These are phyloP conservation scores for Diospyros kaki DNA, from an alignment of 148 eudicot genomes.

Conservation along the genomic window DNA sequence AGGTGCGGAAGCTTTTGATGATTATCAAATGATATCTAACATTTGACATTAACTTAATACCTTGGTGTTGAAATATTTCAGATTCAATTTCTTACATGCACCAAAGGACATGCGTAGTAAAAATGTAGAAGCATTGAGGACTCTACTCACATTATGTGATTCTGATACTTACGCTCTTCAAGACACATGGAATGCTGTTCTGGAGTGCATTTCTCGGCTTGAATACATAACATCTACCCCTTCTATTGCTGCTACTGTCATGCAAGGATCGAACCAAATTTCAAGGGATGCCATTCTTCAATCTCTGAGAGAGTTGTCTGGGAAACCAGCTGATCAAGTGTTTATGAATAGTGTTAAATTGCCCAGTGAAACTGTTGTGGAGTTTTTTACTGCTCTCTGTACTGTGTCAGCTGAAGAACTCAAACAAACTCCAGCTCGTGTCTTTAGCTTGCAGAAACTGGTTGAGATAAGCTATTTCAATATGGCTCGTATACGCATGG, in stretches of 20 bases:
- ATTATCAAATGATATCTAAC: background rate
- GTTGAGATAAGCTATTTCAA: conserved; percentile 98
- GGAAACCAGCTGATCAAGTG: conserved; percentile 91
- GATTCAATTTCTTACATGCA: conserved; percentile 92
- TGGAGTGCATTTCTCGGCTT: conserved; percentile 93
- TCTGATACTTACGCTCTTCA: conserved; percentile 82
- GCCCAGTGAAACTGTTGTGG: conserved; percentile 95
- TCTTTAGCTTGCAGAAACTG: conserved; percentile 95
- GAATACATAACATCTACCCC: conserved; percentile 79
- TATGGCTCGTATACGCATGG: conserved; percentile 99
- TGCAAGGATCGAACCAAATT: conserved; percentile 95
- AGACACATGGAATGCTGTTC: conserved; percentile 93
- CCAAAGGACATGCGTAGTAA: conserved; percentile 97
- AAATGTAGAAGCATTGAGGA: conserved; percentile 95
- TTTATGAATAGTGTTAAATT: conserved; percentile 83
- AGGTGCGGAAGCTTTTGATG: background rate
- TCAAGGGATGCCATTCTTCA: conserved; percentile 89
- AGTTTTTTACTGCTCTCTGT: conserved; percentile 93
- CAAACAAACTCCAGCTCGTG: conserved; percentile 90
- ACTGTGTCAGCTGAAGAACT: conserved; percentile 91
- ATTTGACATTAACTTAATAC: background rate
- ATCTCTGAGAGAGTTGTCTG: conserved; percentile 80
- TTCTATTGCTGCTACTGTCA: conserved; percentile 72
- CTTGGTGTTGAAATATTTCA: conserved; percentile 28
- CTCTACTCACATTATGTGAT: conserved; percentile 66